A percentile compares a stretch with the other conserved stretches of the same genome.
Evolutionary conservation across 805 yeast species (phyloP).

Genomic region (Candida dendrica): DNA sequence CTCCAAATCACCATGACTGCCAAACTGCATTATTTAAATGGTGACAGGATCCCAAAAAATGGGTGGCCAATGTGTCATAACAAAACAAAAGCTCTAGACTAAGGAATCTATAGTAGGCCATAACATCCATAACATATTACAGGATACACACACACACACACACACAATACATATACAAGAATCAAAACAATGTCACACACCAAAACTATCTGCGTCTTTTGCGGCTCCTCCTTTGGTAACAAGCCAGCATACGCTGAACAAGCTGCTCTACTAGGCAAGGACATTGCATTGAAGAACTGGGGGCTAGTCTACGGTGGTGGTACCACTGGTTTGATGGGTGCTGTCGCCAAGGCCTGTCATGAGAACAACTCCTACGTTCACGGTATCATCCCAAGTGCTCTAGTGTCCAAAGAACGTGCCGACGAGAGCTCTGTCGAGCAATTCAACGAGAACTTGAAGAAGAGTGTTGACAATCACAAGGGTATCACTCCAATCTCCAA

Average conservation of each 20-base stretch:
- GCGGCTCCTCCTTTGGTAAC: constrained; percentile 76
- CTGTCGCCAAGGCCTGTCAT: constrained; percentile 50
- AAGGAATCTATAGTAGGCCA: too few relatives aligned
- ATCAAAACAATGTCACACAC: not conserved
- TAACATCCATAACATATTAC: too few relatives aligned
- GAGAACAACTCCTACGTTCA: constrained; percentile 60
- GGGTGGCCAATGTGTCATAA: too few relatives aligned
- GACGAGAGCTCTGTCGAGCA: constrained; percentile 27
- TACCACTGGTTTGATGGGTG: constrained; percentile 78
- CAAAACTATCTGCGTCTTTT: constrained; percentile 68
- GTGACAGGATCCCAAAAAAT: too few relatives aligned
- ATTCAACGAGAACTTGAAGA: constrained; percentile 41
- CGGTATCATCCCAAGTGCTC: constrained; percentile 82
- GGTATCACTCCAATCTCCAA: constrained; percentile 54
- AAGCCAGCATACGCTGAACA: constrained; percentile 38
- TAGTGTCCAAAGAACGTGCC: constrained; percentile 66
- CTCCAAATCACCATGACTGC: too few relatives aligned
- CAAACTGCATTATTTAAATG: too few relatives aligned
- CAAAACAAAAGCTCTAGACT: too few relatives aligned
- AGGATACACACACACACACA: too few relatives aligned
- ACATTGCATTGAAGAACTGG: constrained; percentile 53
- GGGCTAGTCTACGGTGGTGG: constrained; percentile 89
- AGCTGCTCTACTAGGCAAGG: constrained; percentile 55
- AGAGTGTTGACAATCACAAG: constrained; percentile 52
- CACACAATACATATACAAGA: not conserved